phyloP scores from a whole-genome alignment of 495 filamentous ascomycete genomes.

The Podospora didyma region DNA sequence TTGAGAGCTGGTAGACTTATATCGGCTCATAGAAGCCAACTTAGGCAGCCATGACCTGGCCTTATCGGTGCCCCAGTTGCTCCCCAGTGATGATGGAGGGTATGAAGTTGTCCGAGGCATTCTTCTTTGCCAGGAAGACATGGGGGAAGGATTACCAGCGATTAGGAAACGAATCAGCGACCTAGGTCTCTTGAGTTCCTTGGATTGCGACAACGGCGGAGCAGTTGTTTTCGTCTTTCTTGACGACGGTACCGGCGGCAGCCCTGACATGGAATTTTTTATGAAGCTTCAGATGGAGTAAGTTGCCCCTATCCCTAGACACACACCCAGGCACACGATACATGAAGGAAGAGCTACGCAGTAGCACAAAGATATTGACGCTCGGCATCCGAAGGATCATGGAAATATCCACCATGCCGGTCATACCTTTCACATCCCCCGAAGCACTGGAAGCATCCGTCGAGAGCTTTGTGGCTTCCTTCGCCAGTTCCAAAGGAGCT shows the following conservation, averaged over 20 bases:
- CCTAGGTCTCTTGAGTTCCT: conserved; percentile 7
- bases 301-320: conserved; percentile 8
- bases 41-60: conserved; percentile 53
- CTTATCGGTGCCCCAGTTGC: conserved; percentile 31
- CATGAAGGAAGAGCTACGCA: background rate
- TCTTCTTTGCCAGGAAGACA: conserved; percentile 49
- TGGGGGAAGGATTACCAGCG: conserved; percentile 25
- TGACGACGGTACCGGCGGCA: conserved; percentile 14
- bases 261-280: conserved; percentile 22
- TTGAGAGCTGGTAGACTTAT: background rate
- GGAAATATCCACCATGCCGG: conserved; percentile 24
- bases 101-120: conserved; percentile 40
- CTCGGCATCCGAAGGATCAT: conserved; percentile 16
- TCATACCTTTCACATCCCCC: conserved; percentile 31
- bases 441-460: conserved; percentile 24
- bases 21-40: conserved; percentile 39
- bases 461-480: conserved; percentile 24
- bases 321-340: background rate
- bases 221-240: conserved; percentile 53
- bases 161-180: conserved; percentile 46
- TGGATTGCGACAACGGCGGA: conserved; percentile 32
- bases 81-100: conserved; percentile 6
- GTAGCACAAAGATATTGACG: background rate
- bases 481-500: conserved; percentile 4
- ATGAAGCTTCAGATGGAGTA: conserved; percentile 43